Base-by-base conservation (phyloP, 1,139 yeast genomes). In the Geotrichum reessii region DNA sequence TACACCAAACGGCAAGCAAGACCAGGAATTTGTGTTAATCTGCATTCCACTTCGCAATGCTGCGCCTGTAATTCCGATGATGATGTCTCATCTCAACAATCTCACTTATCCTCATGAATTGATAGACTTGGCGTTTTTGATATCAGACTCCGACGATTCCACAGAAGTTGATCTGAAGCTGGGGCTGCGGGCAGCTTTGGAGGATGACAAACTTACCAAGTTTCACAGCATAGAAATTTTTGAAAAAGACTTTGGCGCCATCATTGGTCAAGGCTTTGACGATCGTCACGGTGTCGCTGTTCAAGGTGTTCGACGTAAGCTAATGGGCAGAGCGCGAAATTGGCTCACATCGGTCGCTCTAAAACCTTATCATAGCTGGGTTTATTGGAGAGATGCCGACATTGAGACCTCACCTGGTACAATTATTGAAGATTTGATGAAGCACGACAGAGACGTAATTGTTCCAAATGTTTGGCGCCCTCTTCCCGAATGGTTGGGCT, bases 381-480 rank as follows among this genome's bases (percentile, higher is more conserved):
- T 85, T 7, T 84, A 84, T 68, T 85, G 90, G 90, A 78, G 90
- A 67, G 90, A 85, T 70, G 87, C 84, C 1, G 90, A 85, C 67
- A 84, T 85, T 9, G 87, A 84, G 66, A 76, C 81, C 1, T 78
- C 81, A 12, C 88, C 89, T 5, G 71, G 78, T 1, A 79, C 87
- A 0, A 78, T 85, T 56, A 71, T 85, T 57, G 86, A 85, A 68
- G 89, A 85, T 67, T 69, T 85, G 61, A 85, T 85, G 88, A 79
- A 77, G 61, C 86, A 82, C 67, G 78, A 81, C 63, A 76, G 75
- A 64, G 90, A 85, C 65, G 86, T 85, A 37, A 83, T 84, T 56
- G 93, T 89, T 37, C 97, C 97, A 22, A 89, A 89, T 68, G 95
- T 89, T 56, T 89, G 96, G 96, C 80, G 97, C 67, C 96, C 96